Evolutionary conservation across 1,139 yeast species (phyloP), one percentile per base, ranked within the genome.

Genomic region (Pneumocystis sp.): DNA sequence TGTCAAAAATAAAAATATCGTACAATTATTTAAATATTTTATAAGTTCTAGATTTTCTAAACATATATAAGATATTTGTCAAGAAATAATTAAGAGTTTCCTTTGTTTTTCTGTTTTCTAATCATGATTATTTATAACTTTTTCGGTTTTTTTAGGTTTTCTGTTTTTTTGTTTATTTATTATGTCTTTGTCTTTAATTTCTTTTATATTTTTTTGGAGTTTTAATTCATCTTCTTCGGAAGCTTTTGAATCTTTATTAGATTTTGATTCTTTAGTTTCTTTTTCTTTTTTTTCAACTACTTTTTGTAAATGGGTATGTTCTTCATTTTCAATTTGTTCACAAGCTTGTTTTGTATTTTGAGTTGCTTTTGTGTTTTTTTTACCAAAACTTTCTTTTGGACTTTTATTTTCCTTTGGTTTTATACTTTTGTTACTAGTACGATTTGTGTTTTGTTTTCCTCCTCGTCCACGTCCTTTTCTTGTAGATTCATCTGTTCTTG

Each of bases 271-370:
- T 12, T 66, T 64, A 2, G 60, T 42, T 29, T 68, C 64, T 1
- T 66, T 42, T 29, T 68, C 64, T 1, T 66, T 65, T 61, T 65
- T 69, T n/a, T 66, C 68, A 39, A 63, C 62, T 45, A 63, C 63
- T 21, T 61, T 61, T 7, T 34, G 29, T 31, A 21, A 39, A 44
- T 45, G 56, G 6, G 37, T n/a, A 34, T 15, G 25, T 44, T 39
- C 21, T 34, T 61, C 34, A 31, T 61, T 37, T 34, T 59, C 45
- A 39, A 21, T 17, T 61, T 50, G 57, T 50, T 50, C 57, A 25
- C 15, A 15, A 17, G n/a, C 4, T 3, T 50, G 57, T 25, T 50
- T 50, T 50, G 34, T 25, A 50, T 50, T 50, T 50, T 50, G 57
- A 25, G n/a, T 25, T 50, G 34, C 21, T 50, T 50, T 50, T 50